Conservation (phyloP, 495 filamentous ascomycete genomes). For the Chaetomium fimeti region DNA sequence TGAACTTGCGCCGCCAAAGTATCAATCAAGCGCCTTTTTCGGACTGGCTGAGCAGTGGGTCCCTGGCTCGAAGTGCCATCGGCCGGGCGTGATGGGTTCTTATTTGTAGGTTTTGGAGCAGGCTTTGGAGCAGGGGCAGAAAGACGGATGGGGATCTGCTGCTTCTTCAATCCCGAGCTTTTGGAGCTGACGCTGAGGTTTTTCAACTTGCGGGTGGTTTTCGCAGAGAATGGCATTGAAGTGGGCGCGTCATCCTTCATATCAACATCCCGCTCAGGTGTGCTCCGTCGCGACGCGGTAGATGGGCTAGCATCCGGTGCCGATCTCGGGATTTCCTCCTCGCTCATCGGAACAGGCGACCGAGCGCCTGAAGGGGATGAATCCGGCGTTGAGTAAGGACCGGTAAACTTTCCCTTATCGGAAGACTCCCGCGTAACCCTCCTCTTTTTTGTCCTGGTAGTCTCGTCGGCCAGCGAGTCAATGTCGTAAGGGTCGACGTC, state of each 20-base stretch:
- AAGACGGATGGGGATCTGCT: conserved; percentile 44
- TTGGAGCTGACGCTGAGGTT: conserved; percentile 31
- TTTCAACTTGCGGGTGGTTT: conserved; percentile 30
- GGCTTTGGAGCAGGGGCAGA: conserved; percentile 26
- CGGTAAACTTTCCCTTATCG: conserved; percentile 26
- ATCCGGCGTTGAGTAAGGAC: conserved; percentile 34
- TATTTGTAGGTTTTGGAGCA: conserved; percentile 11
- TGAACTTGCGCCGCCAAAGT: conserved; percentile 49
- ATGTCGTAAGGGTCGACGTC: conserved; percentile 22
- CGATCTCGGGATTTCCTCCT: conserved; percentile 22
- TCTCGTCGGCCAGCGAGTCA: conserved; percentile 24
- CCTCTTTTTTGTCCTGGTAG: conserved; percentile 28
- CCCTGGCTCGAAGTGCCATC: neutral
- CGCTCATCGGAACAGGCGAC: conserved; percentile 15
- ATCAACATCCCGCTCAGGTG: conserved; percentile 31
- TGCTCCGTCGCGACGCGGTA: conserved; percentile 11
- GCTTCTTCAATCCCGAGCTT: conserved; percentile 19
- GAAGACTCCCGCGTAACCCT: conserved; percentile 30
- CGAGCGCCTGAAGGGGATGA: conserved; percentile 27
- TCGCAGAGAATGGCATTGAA: conserved; percentile 32
- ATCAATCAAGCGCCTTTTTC: conserved; percentile 56
- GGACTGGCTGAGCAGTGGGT: conserved; percentile 20
- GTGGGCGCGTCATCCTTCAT: conserved; percentile 25
- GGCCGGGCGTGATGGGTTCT: conserved; percentile 20
- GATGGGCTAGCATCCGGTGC: conserved; percentile 12